A percentile compares a stretch with the other conserved stretches of the same genome.
These are phyloP conservation scores for Quercus engelmannii DNA, from an alignment of 306 rosid species.

Conservation along the genomic window DNA sequence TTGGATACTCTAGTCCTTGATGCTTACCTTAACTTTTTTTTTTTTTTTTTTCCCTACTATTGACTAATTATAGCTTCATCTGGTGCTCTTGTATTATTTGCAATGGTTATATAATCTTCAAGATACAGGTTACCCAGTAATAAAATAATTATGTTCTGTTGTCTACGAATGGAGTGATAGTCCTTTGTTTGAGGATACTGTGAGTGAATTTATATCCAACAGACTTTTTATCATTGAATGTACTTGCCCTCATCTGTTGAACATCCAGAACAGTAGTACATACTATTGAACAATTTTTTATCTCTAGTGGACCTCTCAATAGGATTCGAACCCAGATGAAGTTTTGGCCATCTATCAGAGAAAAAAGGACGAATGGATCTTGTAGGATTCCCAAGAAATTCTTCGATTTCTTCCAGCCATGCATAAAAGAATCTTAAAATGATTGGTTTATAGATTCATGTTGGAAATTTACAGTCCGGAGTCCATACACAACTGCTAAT, in stretches of 20 bases:
- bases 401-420: background rate
- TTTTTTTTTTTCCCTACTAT: background rate
- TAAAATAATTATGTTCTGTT: background rate
- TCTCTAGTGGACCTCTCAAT: no score
- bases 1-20: background rate
- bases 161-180: background rate
- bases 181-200: background rate
- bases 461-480: background rate
- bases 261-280: background rate
- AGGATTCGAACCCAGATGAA: no score
- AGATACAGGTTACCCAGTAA: background rate
- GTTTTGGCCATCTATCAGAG: no score
- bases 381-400: no score
- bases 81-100: background rate
- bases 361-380: no score
- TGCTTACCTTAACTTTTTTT: background rate
- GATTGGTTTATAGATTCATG: background rate
- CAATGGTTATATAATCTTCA: background rate
- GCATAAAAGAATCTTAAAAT: background rate
- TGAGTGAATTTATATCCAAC: background rate
- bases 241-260: background rate
- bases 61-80: background rate
- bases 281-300: background rate
- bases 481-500: background rate
- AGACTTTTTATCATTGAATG: no score